phyloP scores from a whole-genome alignment of 345 rosid species.

The Salix udensis region DNA sequence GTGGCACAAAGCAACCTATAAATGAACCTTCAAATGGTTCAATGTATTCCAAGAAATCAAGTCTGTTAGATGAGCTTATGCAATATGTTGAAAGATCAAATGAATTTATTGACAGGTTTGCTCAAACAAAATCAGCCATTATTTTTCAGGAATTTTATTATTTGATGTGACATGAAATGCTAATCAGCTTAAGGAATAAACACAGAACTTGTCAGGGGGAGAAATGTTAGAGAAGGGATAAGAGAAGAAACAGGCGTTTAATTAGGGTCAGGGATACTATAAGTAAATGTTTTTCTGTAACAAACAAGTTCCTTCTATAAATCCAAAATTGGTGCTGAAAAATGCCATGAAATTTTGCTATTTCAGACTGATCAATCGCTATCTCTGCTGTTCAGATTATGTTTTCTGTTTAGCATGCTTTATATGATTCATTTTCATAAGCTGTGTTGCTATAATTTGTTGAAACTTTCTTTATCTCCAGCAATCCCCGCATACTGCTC shows the following conservation, averaged over 20 bases:
- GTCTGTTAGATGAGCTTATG: conserved; percentile 44
- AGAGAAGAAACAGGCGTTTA: too few relatives aligned
- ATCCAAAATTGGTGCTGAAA: too few relatives aligned
- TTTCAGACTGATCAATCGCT: too few relatives aligned
- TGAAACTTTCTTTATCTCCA: conserved; percentile 32
- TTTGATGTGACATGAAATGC: background rate
- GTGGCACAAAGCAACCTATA: conserved; percentile 32
- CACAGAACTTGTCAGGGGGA: background rate
- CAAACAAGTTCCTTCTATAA: too few relatives aligned
- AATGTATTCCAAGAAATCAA: conserved; percentile 37
- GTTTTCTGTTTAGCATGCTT: background rate
- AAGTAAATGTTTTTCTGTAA: too few relatives aligned
- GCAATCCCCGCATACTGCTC: conserved; percentile 56
- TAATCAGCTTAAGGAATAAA: background rate
- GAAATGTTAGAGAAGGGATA: background rate
- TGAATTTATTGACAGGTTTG: conserved; percentile 67
- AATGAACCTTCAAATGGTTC: conserved; percentile 32
- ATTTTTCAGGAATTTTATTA: conserved; percentile 3
- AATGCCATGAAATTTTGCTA: too few relatives aligned
- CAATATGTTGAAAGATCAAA: conserved; percentile 49
- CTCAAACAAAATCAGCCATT: background rate
- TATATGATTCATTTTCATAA: conserved; percentile 1
- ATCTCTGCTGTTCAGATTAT: background rate
- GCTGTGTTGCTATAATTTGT: background rate
- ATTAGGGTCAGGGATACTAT: too few relatives aligned